Evolutionary conservation across 371 early-diverging fungal species (phyloP), one percentile per base, ranked within the genome.

Genomic region (Mortierella sp.): DNA sequence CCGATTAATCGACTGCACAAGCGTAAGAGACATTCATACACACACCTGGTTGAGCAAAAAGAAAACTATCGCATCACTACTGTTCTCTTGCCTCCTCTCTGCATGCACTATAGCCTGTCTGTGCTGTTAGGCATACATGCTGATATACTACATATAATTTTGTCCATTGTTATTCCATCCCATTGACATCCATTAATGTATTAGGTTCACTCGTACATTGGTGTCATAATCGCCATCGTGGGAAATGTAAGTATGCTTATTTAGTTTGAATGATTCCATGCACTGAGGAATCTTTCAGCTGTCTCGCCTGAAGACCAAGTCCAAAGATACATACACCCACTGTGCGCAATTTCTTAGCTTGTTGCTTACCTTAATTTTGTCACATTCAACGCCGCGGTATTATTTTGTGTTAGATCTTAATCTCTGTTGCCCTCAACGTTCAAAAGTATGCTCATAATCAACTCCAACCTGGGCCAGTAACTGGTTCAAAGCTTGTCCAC

Each of bases 401-500:
- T 13, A 34, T 47, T 28, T 49, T 56, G 42, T n/a, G 26, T 5
- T 68, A 91, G 91, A 86, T 89, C 66, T 83, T 90, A 49, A 92
- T 92, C 37, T 90, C 91, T 3, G 85, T 89, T 28, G 93, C 93
- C 12, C 84, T 92, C 45, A 92, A 92, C 66, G 76, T 92, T 45
- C 93, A 92, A 83, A 92, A 92, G 68, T 86, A 87, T 61, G 91
- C 91, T 32, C 86, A 81, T 37, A 82, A 76, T 51, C 77, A 83
- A 37, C 73, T 78, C 7, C 79, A 72, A 40, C 79, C 79, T 13
- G 59, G 37, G 31, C 34, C 67, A 19, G 34, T 26, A 15, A 57
- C 61, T 26, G 68, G 68, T 31, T 32, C 72, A 26, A 64, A 64
- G 28, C 60, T 63, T 35, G n/a, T 40, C 32, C 59, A 67, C 12